A percentile compares a stretch with the other conserved stretches of the same genome.
phyloP scores from a whole-genome alignment of 352 stramenopile species.

The Phytophthora syringae region DNA sequence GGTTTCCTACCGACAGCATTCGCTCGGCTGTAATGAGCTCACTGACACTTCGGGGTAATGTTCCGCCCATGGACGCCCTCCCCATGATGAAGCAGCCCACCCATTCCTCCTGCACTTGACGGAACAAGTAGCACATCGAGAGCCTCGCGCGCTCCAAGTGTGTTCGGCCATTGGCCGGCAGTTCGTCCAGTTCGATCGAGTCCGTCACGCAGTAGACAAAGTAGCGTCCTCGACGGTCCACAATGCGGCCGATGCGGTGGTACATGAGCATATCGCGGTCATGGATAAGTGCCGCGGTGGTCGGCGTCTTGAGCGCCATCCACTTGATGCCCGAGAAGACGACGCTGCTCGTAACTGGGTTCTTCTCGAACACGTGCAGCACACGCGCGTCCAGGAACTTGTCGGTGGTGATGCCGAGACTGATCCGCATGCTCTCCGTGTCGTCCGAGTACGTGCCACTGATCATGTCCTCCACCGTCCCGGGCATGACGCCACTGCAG shows the following conservation, averaged over 20 bases:
- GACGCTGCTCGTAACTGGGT: slow-evolving; percentile 47
- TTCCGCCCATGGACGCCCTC: slow-evolving; percentile 48
- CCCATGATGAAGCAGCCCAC: slow-evolving; percentile 69
- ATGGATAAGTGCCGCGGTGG: slow-evolving; percentile 41
- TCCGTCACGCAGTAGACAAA: slow-evolving; percentile 71
- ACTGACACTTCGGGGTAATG: slow-evolving; percentile 45
- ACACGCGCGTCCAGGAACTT: slow-evolving; percentile 62
- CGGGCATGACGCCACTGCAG: slow-evolving; percentile 62
- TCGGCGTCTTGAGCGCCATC: slow-evolving; percentile 58
- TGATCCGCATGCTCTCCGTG: slow-evolving; percentile 60
- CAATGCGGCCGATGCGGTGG: slow-evolving; percentile 68
- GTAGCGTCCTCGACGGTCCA: slow-evolving; percentile 55
- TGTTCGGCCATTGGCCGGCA: slow-evolving; percentile 40
- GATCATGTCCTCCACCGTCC: slow-evolving; percentile 65
- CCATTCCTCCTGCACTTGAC: slow-evolving; percentile 52
- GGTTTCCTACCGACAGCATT: slow-evolving; percentile 51
- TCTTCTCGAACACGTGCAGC: slow-evolving; percentile 64
- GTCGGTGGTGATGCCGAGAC: slow-evolving; percentile 51
- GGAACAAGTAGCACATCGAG: slow-evolving; percentile 73
- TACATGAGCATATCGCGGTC: slow-evolving; percentile 65
- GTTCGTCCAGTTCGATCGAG: slow-evolving; percentile 67
- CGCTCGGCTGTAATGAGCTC: slow-evolving; percentile 50
- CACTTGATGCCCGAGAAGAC: slow-evolving; percentile 74
- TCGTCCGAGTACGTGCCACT: slow-evolving; percentile 54
- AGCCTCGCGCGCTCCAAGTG: slow-evolving; percentile 48